Evolutionary conservation across 257 asterid genomes (phyloP).

Genomic region (Ligustrum vulgare): DNA sequence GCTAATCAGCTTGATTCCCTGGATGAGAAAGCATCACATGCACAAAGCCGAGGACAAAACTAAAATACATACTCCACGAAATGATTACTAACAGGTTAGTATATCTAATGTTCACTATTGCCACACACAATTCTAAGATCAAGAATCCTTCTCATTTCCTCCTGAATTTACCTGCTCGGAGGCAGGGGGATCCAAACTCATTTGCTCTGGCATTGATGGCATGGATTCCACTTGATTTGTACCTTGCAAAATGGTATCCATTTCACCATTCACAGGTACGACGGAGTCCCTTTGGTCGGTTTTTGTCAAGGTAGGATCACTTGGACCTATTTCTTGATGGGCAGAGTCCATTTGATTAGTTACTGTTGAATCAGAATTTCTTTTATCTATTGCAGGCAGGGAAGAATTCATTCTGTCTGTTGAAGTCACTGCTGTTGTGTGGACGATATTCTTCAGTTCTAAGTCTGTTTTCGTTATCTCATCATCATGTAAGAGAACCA

Average conservation of each 20-base stretch:
- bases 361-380: slow-evolving; percentile 19
- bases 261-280: slow-evolving; percentile 23
- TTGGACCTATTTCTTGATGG: slow-evolving; percentile 28
- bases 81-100: not conserved
- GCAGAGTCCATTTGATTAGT: slow-evolving; percentile 26
- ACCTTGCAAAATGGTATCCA: slow-evolving; percentile 26
- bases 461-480: slow-evolving; percentile 36
- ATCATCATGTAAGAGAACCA: slow-evolving; percentile 78
- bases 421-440: slow-evolving; percentile 25
- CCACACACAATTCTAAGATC: slow-evolving; percentile 13
- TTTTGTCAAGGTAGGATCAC: slow-evolving; percentile 29
- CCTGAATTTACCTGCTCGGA: slow-evolving; percentile 20
- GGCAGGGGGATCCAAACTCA: slow-evolving; percentile 41
- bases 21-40: not conserved
- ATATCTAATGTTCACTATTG: not conserved
- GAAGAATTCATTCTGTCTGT: slow-evolving; percentile 39
- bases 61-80: slow-evolving; percentile 9
- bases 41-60: slow-evolving; percentile 3
- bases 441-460: slow-evolving; percentile 25
- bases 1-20: not conserved
- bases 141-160: slow-evolving; percentile 33
- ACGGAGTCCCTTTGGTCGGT: slow-evolving; percentile 33
- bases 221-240: slow-evolving; percentile 25
- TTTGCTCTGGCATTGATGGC: slow-evolving; percentile 34
- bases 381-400: slow-evolving; percentile 28